Base-by-base conservation (phyloP, 2,329 filamentous ascomycete genomes). In the Talaromyces sp. region DNA sequence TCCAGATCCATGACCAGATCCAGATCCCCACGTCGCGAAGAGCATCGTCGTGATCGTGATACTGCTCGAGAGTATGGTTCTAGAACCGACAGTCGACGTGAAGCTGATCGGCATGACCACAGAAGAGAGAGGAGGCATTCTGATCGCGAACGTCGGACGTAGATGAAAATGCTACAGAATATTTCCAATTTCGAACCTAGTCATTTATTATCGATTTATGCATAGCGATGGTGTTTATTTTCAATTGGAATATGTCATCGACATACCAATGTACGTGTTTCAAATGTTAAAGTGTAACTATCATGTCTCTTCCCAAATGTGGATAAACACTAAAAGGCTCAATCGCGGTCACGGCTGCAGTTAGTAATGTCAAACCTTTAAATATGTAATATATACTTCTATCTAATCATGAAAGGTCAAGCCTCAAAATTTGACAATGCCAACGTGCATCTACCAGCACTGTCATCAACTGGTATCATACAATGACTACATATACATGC, bases 31-130 rank as follows among this genome's bases (percentile, higher is more conserved):
- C 71, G 71, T 54, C 67, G 69, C 4, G 59, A 54, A 26, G 70
- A 72, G 10, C 66, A 68, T 50, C 72, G 69, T 56, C 66, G 67
- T 29, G 68, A 72, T 19, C 68, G 65, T 24, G 65, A 65, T 48
- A 63, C 63, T 43, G 63, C 66, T 35, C 64, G 71, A 41, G 67
- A 67, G 6, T 63, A 64, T n/a, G 54, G 51, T 29, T 43, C 8
- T 17, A 19, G 46, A 21, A 32, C 54, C 19, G 56, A 55, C 26
- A n/a, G 55, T 21, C 55, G 6, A 32, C 56, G 59, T 3, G 41
- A 61, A 38, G 24, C 21, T 41, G 43, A 26, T 55, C 38, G 55
- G 7, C 14, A 27, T 32, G 55, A 31, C 29, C 14, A 24, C 14
- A 62, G 65, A 29, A 68, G 68, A 58, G 62, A 63, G 38, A 66